These are phyloP conservation scores for Lachnellula hyalina DNA, from an alignment of 2,329 filamentous ascomycete genomes.

Conservation along the genomic window DNA sequence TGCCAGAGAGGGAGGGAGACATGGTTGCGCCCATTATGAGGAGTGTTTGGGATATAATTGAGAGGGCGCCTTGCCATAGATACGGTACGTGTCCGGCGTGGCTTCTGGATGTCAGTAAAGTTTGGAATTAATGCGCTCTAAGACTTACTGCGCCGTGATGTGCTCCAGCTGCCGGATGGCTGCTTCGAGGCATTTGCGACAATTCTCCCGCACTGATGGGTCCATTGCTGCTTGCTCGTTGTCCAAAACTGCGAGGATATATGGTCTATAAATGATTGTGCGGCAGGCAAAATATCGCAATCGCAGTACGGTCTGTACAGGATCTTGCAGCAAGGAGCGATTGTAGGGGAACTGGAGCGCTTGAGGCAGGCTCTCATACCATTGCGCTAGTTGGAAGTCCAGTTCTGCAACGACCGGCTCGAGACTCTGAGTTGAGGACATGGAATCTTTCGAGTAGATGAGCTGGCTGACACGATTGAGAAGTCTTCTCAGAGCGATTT, in stretches of 20 bases:
- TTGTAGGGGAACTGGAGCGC: constrained; percentile 74
- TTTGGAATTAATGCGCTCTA: no score
- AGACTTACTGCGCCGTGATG: constrained; percentile 66
- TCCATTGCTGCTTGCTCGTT: constrained; percentile 70
- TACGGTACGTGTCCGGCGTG: constrained; percentile 82
- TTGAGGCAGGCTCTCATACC: constrained; percentile 73
- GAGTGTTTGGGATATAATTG: constrained; percentile 75
- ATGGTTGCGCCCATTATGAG: constrained; percentile 82
- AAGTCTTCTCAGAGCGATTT: constrained; percentile 72
- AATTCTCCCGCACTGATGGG: constrained; percentile 68
- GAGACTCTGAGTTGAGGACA: constrained; percentile 65
- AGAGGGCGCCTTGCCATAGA: constrained; percentile 78
- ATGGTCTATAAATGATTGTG: constrained; percentile 81
- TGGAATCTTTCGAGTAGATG: constrained; percentile 70
- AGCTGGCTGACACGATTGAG: constrained; percentile 75
- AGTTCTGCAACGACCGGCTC: constrained; percentile 75
- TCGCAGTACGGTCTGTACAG: constrained; percentile 73
- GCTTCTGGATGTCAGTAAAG: constrained; percentile 37
- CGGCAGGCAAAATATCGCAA: constrained; percentile 80
- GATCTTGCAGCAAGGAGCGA: constrained; percentile 60
- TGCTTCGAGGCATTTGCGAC: constrained; percentile 75
- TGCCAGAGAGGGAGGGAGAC: constrained; percentile 62
- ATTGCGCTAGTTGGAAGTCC: constrained; percentile 77
- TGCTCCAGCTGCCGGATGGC: constrained; percentile 75
- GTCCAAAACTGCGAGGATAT: constrained; percentile 73